phyloP scores from a whole-genome alignment of 768 basidiomycete genomes.

The Rhizopogon vesiculosus region DNA sequence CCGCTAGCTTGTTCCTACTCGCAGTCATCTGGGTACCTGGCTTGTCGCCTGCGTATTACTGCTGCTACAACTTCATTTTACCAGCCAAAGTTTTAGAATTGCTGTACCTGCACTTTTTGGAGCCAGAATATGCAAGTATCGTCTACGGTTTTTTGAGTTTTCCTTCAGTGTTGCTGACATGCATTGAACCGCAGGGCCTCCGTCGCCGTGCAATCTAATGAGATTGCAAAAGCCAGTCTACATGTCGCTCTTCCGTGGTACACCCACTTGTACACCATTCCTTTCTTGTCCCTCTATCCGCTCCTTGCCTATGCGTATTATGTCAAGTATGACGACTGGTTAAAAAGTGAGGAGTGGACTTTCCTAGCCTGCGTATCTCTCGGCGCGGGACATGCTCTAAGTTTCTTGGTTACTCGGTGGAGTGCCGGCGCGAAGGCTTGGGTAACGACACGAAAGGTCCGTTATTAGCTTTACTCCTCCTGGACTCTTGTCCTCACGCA shows the following conservation, averaged over 20 bases:
- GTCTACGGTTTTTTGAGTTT: neutral
- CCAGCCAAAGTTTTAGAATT: no score
- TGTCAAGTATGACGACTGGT: constrained; percentile 84
- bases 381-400: constrained; percentile 84
- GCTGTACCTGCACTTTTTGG: no score
- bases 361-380: constrained; percentile 87
- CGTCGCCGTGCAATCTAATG: constrained; percentile 56
- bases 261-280: constrained; percentile 67
- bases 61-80: no score
- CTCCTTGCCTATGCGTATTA: constrained; percentile 89
- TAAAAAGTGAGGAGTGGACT: constrained; percentile 95
- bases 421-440: constrained; percentile 71
- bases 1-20: no score
- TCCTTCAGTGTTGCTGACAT: neutral
- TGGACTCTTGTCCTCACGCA: neutral
- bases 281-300: constrained; percentile 79
- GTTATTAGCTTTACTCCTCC: neutral
- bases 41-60: no score
- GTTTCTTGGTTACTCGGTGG: constrained; percentile 91
- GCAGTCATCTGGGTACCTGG: neutral
- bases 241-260: constrained; percentile 66
- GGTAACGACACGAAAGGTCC: constrained; percentile 75
- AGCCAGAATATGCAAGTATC: neutral
- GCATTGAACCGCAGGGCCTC: constrained; percentile 26
- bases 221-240: constrained; percentile 64